phyloP scores from a whole-genome alignment of 2,329 filamentous ascomycete genomes.

The Penicillium sclerotiorum region DNA sequence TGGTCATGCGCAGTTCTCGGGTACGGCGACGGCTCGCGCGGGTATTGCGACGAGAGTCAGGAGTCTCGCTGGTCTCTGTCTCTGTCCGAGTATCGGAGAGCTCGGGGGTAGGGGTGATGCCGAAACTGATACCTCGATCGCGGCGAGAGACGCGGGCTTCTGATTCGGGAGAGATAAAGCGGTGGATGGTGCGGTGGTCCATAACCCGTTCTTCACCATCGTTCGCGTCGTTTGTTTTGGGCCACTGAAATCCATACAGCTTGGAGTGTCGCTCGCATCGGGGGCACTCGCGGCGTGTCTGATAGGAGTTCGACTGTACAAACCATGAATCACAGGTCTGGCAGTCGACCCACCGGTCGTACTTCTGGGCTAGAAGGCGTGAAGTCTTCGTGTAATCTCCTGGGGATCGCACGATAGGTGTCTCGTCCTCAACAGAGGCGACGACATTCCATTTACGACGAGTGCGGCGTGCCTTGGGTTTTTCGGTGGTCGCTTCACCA shows the following conservation, averaged over 20 bases:
- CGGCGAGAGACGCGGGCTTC: constrained; percentile 54
- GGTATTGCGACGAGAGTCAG: constrained; percentile 38
- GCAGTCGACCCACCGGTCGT: constrained; percentile 85
- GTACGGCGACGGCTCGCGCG: constrained; percentile 37
- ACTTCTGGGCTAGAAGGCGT: constrained; percentile 72
- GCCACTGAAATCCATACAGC: constrained; percentile 93
- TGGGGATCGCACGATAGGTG: constrained; percentile 55
- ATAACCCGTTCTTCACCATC: constrained; percentile 72
- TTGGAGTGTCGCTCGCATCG: constrained; percentile 95
- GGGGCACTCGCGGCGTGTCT: constrained; percentile 81
- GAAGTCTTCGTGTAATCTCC: constrained; percentile 84
- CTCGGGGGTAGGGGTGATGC: constrained; percentile 41
- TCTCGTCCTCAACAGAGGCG: constrained; percentile 42
- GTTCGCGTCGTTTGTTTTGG: constrained; percentile 84
- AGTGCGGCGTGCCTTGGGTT: constrained; percentile 22
- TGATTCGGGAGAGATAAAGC: constrained; percentile 74
- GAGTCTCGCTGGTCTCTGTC: constrained; percentile 40
- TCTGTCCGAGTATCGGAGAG: constrained; percentile 42
- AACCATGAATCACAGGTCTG: constrained; percentile 80
- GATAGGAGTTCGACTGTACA: constrained; percentile 85
- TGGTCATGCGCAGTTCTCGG: constrained; percentile 38
- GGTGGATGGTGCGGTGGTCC: constrained; percentile 84
- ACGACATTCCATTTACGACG: constrained; percentile 34
- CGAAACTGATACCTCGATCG: constrained; percentile 40
- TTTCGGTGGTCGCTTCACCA: constrained; percentile 21